Base-by-base conservation (phyloP, 1,284 basidiomycete genomes). In the Fomitopsis palustris region DNA sequence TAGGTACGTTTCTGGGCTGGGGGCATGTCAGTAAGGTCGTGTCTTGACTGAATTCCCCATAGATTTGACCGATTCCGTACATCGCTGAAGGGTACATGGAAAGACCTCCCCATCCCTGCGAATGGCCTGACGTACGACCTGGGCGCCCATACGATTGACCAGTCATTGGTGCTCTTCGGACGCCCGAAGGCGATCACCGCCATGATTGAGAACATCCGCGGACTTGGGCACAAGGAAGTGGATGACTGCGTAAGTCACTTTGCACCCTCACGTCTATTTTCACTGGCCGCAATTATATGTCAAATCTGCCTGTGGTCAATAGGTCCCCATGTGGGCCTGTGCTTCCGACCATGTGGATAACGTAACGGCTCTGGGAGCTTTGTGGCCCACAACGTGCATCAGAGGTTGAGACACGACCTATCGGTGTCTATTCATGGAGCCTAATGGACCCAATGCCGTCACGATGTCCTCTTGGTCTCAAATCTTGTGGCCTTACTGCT, bases 61-160 rank as follows among this genome's bases (percentile, higher is more conserved):
- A 90, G 88, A 64, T 92, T 87, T 68, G 92, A 95, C 74, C 86
- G 92, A 53, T 93, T 84, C 76, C 85, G 90, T 43, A 79, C 81
- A 12, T 77, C 74, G 0, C 74, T 88, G 19, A 88, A 87, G 65
- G 82, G 84, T n/a, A 83, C 85, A 2, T 90, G 88, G 88, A 89
- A 88, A 68, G 87, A 89, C 58, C 72, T 80, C 43, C 75, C 79
- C 6, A 72, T 76, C 2, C 82, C 83, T 37, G 81, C 78, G 10
- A 78, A 78, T 38, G 85, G 87, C 6, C 75, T 81, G 49, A 79
- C 81, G 3, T 90, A 82, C 67, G 87, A 90, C 67, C 77, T 90
- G 35, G 88, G 85, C 21, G 72, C 86, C 6, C 87, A 90, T 70
- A 73, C 87, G 59, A 85, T 95, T 66, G 93, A 95, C 74, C 92